These are phyloP conservation scores for Aspergillus taichungensis DNA, from an alignment of 495 filamentous ascomycete genomes.

Conservation along the genomic window DNA sequence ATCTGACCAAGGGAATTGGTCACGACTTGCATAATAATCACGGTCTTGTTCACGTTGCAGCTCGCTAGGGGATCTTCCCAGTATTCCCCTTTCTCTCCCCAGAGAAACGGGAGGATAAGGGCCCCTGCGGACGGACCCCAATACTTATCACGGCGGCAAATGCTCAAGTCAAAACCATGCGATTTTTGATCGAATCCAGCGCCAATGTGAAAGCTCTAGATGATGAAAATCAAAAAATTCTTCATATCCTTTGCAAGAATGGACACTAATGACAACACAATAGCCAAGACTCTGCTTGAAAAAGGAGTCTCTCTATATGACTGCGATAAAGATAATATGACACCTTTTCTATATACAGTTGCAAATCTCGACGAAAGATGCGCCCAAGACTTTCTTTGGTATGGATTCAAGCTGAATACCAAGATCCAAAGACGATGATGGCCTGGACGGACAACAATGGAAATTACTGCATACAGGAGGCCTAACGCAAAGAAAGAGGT, in stretches of 20 bases:
- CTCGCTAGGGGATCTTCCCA: conserved; percentile 3
- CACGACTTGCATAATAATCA: no score
- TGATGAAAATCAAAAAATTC: not conserved
- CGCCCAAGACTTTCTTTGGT: not conserved
- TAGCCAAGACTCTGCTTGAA: not conserved
- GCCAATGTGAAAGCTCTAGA: not conserved
- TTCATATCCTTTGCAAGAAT: not conserved
- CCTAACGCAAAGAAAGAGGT: not conserved
- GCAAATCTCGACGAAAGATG: not conserved
- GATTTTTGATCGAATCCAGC: not conserved
- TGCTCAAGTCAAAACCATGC: conserved; percentile 1
- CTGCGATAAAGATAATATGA: conserved; percentile 3
- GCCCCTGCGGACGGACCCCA: not conserved
- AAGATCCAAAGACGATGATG: not conserved
- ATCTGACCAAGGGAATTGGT: no score
- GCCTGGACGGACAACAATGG: not conserved
- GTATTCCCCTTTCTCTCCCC: not conserved
- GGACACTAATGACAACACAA: not conserved
- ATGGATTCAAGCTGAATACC: not conserved
- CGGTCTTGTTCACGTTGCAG: conserved; percentile 9
- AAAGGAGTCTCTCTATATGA: not conserved
- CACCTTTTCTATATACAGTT: conserved; percentile 2
- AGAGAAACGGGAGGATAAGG: not conserved
- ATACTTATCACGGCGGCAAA: not conserved
- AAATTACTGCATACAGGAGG: not conserved